phyloP scores from a whole-genome alignment of 768 basidiomycete species.

The Scleroderma bovista region DNA sequence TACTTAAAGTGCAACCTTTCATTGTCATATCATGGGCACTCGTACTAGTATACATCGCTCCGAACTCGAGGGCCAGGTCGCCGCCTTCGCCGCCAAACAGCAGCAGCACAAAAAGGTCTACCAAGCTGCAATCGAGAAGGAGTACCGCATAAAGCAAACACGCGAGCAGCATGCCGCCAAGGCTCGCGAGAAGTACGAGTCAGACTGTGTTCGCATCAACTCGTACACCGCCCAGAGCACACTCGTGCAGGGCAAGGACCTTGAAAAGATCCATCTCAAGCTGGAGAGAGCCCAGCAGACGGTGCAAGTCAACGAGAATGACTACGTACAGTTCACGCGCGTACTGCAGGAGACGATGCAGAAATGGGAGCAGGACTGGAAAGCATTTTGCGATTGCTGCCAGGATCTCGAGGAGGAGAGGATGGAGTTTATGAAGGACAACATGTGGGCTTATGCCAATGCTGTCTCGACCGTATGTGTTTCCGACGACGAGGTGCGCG shows the following conservation, averaged over 20 bases:
- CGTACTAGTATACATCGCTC: no score
- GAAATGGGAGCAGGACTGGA: conserved; percentile 95
- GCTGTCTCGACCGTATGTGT: conserved; percentile 95
- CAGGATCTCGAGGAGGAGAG: conserved; percentile 96
- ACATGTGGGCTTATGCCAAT: conserved; percentile 95
- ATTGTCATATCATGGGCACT: no score
- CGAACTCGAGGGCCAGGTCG: conserved; percentile 65
- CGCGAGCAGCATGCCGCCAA: conserved; percentile 84
- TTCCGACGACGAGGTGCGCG: conserved; percentile 80
- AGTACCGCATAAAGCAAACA: conserved; percentile 82
- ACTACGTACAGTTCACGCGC: conserved; percentile 83
- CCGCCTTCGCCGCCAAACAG: conserved; percentile 58
- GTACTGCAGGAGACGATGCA: conserved; percentile 71
- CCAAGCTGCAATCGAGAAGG: conserved; percentile 79
- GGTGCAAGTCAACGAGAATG: conserved; percentile 85
- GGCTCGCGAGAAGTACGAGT: conserved; percentile 90
- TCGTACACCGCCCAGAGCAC: conserved; percentile 89
- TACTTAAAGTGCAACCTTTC: no score
- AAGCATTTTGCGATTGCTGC: conserved; percentile 86
- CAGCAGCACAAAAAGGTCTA: conserved; percentile 67
- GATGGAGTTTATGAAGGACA: conserved; percentile 92
- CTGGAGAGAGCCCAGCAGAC: conserved; percentile 86
- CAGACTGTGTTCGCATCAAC: conserved; percentile 89
- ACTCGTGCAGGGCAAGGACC: conserved; percentile 87
- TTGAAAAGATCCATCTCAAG: conserved; percentile 85